phyloP scores from a whole-genome alignment of 2,329 filamentous ascomycete genomes.

The Bertia moriformis region DNA sequence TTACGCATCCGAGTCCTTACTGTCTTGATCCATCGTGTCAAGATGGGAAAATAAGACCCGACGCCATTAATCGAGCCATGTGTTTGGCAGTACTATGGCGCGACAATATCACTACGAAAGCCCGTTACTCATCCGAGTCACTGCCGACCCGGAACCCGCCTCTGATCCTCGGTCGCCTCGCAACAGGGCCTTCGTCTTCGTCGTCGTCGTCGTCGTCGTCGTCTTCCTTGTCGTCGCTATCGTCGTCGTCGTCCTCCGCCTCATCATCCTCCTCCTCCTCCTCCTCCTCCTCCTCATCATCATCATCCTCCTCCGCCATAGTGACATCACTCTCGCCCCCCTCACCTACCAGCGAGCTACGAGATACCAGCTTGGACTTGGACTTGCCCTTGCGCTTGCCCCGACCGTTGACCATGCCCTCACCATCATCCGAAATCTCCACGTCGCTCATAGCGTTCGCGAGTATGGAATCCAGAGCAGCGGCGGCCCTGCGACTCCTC shows the following conservation, averaged over 20 bases:
- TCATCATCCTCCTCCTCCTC: constrained; percentile 7
- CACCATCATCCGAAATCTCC: too few relatives aligned
- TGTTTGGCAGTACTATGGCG: too few relatives aligned
- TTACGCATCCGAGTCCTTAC: too few relatives aligned
- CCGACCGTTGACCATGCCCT: neutral
- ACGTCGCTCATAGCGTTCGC: too few relatives aligned
- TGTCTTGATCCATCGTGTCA: too few relatives aligned
- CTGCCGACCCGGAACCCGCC: constrained; percentile 44
- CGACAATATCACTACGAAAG: too few relatives aligned
- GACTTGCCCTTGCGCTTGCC: constrained; percentile 5
- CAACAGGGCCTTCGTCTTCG: constrained; percentile 7
- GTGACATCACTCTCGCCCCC: constrained; percentile 5
- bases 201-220: constrained; percentile 6
- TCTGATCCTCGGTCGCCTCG: constrained; percentile 24
- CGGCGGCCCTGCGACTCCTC: constrained; percentile 1
- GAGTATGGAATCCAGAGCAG: neutral
- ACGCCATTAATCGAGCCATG: too few relatives aligned
- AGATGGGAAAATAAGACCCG: too few relatives aligned
- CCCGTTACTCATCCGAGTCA: too few relatives aligned
- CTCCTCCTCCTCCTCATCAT: constrained; percentile 3
- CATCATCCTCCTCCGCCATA: constrained; percentile 3
- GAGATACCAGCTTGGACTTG: neutral
- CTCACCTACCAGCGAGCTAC: constrained; percentile 6
- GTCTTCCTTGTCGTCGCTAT: constrained; percentile 5
- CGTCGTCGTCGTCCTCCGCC: constrained; percentile 7